A percentile compares a stretch with the other conserved stretches of the same genome.
These are phyloP conservation scores for Coemansia sp. DNA, from an alignment of 192 early-diverging fungal genomes.

Conservation along the genomic window DNA sequence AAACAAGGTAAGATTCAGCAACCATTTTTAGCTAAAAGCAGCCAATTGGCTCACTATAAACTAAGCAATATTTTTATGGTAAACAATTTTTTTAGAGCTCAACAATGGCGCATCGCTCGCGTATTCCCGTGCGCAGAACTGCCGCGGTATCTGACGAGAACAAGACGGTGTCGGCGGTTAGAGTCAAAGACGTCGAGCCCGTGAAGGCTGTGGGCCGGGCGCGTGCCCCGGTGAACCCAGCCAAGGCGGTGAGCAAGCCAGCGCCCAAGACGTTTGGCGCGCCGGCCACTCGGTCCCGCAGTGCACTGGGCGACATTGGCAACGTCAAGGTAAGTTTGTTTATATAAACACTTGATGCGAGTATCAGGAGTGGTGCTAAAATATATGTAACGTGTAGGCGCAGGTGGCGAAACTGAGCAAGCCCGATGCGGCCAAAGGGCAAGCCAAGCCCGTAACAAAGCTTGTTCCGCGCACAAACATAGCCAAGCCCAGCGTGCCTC, in stretches of 20 bases:
- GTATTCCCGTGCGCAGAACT: constrained; percentile 36
- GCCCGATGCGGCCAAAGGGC: constrained; percentile 23
- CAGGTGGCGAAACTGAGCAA: constrained; percentile 22
- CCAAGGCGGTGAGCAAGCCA: background rate
- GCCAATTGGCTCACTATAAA: no score
- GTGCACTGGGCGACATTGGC: constrained; percentile 28
- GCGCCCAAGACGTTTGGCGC: constrained; percentile 25
- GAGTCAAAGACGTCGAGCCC: constrained; percentile 12
- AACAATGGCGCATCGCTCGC: constrained; percentile 38
- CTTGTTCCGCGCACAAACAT: constrained; percentile 4
- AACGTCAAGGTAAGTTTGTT: constrained; percentile 20
- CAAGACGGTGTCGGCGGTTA: constrained; percentile 5
- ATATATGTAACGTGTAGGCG: background rate
- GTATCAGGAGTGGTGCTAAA: background rate
- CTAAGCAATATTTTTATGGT: background rate
- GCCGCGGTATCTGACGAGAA: constrained; percentile 41
- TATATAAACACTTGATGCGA: background rate
- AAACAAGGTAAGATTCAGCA: constrained; percentile 28
- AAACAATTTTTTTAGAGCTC: constrained; percentile 23
- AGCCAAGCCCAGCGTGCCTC: constrained; percentile 7
- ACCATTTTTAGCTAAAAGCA: no score
- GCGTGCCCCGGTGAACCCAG: background rate
- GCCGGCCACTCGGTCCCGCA: constrained; percentile 16
- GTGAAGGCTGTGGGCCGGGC: constrained; percentile 15
- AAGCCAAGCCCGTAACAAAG: constrained; percentile 25